Conservation (phyloP, 306 rosid genomes). For the Ceratonia siliqua region DNA sequence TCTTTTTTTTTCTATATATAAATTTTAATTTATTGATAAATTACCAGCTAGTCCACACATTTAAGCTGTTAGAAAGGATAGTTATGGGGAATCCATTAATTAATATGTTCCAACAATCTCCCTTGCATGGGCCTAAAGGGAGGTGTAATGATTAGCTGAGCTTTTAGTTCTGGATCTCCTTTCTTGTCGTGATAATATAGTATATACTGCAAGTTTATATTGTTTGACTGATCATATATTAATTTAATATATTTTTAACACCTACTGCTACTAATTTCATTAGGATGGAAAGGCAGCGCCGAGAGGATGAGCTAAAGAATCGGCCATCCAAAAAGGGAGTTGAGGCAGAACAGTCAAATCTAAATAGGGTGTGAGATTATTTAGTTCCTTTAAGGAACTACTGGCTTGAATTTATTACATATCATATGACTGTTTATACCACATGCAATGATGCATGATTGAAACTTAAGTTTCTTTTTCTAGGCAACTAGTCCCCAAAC, state of each 20-base stretch:
- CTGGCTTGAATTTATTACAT: constrained; percentile 25
- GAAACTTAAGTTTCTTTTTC: constrained; percentile 22
- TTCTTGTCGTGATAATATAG: background rate
- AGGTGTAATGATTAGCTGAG: constrained; percentile 7
- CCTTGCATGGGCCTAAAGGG: background rate
- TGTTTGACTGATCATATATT: constrained; percentile 22
- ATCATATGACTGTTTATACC: background rate
- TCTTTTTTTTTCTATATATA: too few species aligned
- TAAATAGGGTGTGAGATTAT: constrained; percentile 47
- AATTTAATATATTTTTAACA: constrained; percentile 24
- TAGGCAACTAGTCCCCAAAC: constrained; percentile 61
- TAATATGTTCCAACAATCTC: background rate
- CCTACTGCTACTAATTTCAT: constrained; percentile 22
- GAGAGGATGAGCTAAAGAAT: constrained; percentile 57
- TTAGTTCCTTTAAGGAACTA: constrained; percentile 9
- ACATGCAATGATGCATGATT: constrained; percentile 8
- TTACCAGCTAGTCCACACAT: background rate
- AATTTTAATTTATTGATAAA: background rate
- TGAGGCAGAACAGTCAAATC: constrained; percentile 51
- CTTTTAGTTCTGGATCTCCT: constrained; percentile 18
- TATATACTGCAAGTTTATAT: background rate
- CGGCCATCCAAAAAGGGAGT: constrained; percentile 46
- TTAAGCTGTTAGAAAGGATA: background rate
- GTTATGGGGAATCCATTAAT: background rate
- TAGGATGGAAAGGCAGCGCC: constrained; percentile 66